Conservation (phyloP, 805 yeast species). For the Schizosaccharomyces osmophilus region DNA sequence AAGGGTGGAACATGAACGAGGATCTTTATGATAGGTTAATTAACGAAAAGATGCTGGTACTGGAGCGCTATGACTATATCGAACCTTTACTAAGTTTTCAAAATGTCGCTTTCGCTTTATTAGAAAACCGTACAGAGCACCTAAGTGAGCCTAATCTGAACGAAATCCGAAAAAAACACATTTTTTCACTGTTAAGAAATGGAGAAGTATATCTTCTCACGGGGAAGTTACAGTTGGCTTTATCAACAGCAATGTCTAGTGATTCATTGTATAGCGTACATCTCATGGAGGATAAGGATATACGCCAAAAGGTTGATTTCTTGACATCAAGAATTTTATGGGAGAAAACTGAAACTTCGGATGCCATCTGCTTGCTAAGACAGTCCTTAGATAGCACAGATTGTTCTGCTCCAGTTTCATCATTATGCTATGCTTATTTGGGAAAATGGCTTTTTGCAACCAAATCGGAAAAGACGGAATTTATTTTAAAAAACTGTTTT, state of each 20-base stretch:
- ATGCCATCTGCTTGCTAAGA: neutral
- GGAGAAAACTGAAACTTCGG: neutral
- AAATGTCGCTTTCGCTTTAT: too few relatives aligned
- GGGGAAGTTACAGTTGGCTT: neutral
- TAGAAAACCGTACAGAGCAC: too few relatives aligned
- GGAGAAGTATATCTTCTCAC: neutral
- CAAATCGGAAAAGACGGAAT: neutral
- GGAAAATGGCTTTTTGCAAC: neutral
- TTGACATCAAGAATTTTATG: neutral
- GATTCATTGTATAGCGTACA: neutral
- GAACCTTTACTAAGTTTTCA: too few relatives aligned
- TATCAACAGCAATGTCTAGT: neutral
- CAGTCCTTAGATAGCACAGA: neutral
- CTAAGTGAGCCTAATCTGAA: too few relatives aligned
- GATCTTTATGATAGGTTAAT: too few relatives aligned
- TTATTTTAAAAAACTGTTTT: neutral
- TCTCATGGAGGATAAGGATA: neutral
- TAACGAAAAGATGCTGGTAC: too few relatives aligned
- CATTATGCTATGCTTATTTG: neutral
- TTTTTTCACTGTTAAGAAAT: neutral
- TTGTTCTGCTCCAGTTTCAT: neutral
- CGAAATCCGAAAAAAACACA: constrained; percentile 5
- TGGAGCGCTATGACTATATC: too few relatives aligned
- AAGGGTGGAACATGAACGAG: too few relatives aligned
- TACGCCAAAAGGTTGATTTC: neutral